Evolutionary conservation across 306 rosid species (phyloP), one percentile per base, ranked within the genome.

Genomic region (Fragaria nilgerrensis): DNA sequence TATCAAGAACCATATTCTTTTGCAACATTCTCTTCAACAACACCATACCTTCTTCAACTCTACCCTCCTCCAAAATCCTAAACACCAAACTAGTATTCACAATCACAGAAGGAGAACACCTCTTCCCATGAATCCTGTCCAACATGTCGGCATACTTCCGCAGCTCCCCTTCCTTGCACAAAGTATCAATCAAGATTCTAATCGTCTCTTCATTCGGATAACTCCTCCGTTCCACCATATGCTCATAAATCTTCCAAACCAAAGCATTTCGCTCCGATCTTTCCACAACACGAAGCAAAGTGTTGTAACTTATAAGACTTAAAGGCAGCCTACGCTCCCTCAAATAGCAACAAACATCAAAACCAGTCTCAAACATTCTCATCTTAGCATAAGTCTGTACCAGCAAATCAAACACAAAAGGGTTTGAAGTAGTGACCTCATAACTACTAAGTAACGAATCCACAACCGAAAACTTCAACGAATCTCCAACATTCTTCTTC

Each of bases 141-240:
- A 92, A 70, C n/a, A 77, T 39, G 19, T 85, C 87, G 25, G 86
- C 85, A 72, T 5, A 69, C 73, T 80, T 83, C 81, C 66, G 86
- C 82, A 94, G 68, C 65, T 86, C 74, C 65, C 98, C 98, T 49
- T 89, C 95, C 79, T 88, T 92, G 81, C 98, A 92, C 83, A 94
- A 75, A 8, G 90, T 86, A 69, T 82, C 80, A 48, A 88, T 75
- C 93, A 94, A 84, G 62, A 81, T 89, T 69, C 84, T 80, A 37
- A 86, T 78, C 2, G 87, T 90, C n/a, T 75, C 82, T 9, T 16
- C 71, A 62, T 88, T 83, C 25, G 96, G 94, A 66, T 86, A 92
- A 70, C 73, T 25, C 75, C 95, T 84, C 48, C 63, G 72, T 70
- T 29, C 73, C 81, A 94, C 76, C 95, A 90, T 92, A 79, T 82